Evolutionary conservation across 2,329 filamentous ascomycete genomes (phyloP), one percentile per base, ranked within the genome.

Genomic region (Cercospora sojina): DNA sequence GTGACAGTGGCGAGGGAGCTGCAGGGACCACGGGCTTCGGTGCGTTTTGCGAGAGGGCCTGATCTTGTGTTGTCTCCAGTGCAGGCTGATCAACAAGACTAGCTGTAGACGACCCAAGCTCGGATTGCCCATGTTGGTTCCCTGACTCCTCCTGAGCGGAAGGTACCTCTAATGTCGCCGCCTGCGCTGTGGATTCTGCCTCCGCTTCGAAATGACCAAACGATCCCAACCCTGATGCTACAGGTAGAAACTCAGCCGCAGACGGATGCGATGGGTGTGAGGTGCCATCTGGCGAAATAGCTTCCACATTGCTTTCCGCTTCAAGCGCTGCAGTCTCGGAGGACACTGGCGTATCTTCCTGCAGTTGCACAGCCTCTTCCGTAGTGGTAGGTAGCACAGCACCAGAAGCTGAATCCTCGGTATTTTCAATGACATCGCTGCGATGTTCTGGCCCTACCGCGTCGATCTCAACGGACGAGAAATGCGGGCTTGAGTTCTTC

Each of bases 141-240:
- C 25, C 20, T 25, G 18, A 12, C 18, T 16, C 20, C 43, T 49
- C 18, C 25, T 23, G 20, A 49, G 43, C 20, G 43, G 18, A 20
- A 13, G 10, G 9, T 23, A 49, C 43, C 3, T 25, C 20, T 3
- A 4, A 23, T 6, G 18, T 49, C 43, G 43, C 18, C 43, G 43
- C 20, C 43, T 49, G 18, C 20, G 43, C 43, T 25, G 43, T 12
- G 18, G 43, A 25, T 3, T 58, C 35, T 43, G 13, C 35, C 18
- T 64, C 53, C 3, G 35, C 41, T 25, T 49, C 62, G 25, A 64
- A 51, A 31, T 59, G 35, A 12, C 55, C 53, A 20, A 59, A 64
- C 18, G 62, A 64, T 25, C 16, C 62, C 47, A 47, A 13, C 6
- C 31, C 20, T n/a, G 62, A 18, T 59, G 56, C 18, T 18, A 27